A percentile compares a stretch with the other conserved stretches of the same genome.
phyloP scores from a whole-genome alignment of 1,284 basidiomycete genomes.

The Cryptococcus deneoformans region DNA sequence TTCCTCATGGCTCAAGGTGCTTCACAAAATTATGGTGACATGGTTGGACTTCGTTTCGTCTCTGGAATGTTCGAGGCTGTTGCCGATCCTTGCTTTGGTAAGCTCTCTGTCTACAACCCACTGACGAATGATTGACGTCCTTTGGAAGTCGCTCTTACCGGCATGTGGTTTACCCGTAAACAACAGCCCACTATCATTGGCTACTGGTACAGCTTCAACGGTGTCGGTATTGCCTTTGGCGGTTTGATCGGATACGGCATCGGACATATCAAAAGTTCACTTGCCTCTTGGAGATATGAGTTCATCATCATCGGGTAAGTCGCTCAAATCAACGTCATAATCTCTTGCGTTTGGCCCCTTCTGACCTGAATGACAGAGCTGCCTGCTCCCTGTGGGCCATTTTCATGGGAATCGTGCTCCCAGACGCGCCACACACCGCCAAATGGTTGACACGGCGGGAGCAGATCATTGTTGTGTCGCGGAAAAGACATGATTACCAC shows the following conservation, averaged over 20 bases:
- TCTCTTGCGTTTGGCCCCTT: neutral
- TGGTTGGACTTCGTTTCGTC: constrained; percentile 49
- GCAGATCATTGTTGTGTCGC: constrained; percentile 42
- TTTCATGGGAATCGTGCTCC: constrained; percentile 34
- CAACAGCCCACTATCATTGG: constrained; percentile 43
- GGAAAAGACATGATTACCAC: constrained; percentile 46
- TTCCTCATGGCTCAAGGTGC: constrained; percentile 52
- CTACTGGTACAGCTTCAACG: constrained; percentile 40
- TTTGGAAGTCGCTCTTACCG: constrained; percentile 27
- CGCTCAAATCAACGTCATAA: no score
- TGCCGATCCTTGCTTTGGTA: constrained; percentile 39
- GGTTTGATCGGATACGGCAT: constrained; percentile 40
- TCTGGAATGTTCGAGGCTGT: constrained; percentile 50
- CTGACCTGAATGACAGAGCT: constrained; percentile 11
- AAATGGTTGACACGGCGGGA: constrained; percentile 43
- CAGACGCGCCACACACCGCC: constrained; percentile 31
- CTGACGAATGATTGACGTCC: neutral
- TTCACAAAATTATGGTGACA: constrained; percentile 44
- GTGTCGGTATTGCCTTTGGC: constrained; percentile 27
- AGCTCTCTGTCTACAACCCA: neutral
- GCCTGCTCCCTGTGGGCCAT: constrained; percentile 36
- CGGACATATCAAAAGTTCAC: constrained; percentile 35
- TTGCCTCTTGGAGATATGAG: constrained; percentile 45
- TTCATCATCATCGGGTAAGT: constrained; percentile 41
- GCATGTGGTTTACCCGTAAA: constrained; percentile 35